Percentiles rank a stretch among this genome's conserved stretches.
These are phyloP conservation scores for Aspergillus asperescens DNA, from an alignment of 495 filamentous ascomycete genomes.

Conservation along the genomic window DNA sequence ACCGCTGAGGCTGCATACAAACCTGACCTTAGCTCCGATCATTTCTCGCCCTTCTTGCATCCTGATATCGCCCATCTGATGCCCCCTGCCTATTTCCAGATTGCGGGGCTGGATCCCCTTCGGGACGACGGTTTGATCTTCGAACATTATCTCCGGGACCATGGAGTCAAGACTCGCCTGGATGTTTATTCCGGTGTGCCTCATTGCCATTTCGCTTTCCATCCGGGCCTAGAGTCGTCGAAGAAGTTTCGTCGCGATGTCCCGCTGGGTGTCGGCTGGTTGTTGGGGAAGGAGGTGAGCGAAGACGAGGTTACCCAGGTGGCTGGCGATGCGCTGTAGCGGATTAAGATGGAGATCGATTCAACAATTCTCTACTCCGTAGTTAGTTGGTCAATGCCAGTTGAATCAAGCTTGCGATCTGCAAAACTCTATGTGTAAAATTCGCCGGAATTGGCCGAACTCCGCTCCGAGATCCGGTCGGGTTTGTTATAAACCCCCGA, in stretches of 20 bases:
- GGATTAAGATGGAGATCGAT: too few relatives aligned
- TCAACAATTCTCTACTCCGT: too few relatives aligned
- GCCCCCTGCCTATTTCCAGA: slow-evolving; percentile 28
- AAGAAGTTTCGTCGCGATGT: not conserved
- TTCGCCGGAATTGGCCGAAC: too few relatives aligned
- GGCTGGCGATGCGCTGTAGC: too few relatives aligned
- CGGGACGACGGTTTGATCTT: slow-evolving; percentile 41
- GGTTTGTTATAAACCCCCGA: too few relatives aligned
- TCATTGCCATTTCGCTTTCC: not conserved
- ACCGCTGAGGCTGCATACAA: not conserved
- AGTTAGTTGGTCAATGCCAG: too few relatives aligned
- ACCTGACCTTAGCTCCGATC: not conserved
- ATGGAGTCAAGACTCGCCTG: slow-evolving; percentile 28
- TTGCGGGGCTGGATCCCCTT: slow-evolving; percentile 34
- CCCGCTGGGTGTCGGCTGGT: not conserved
- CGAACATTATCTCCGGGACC: slow-evolving; percentile 30
- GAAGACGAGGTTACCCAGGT: not conserved
- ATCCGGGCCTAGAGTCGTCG: not conserved
- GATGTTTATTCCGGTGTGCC: slow-evolving; percentile 30
- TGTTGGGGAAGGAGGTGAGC: not conserved
- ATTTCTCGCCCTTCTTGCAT: slow-evolving; percentile 9
- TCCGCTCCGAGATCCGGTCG: too few relatives aligned
- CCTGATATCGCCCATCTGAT: not conserved
- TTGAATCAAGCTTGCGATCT: too few relatives aligned
- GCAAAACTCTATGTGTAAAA: too few relatives aligned